Evolutionary conservation across 1,139 yeast genomes (phyloP).

Genomic region (Protomyces pachydermus): DNA sequence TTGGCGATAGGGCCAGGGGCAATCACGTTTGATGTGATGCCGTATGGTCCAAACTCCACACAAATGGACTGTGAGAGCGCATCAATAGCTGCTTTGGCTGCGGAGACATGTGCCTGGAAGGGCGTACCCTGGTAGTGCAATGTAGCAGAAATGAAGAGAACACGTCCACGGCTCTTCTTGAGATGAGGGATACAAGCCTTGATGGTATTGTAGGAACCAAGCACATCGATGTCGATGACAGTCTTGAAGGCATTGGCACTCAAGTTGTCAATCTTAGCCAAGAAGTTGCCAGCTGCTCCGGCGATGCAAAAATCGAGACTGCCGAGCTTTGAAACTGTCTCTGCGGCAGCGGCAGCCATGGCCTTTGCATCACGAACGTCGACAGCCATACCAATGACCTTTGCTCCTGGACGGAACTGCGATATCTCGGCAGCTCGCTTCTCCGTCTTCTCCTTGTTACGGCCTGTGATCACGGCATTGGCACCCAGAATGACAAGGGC

Average conservation of each 20-base stretch:
- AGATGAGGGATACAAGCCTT: constrained; percentile 53
- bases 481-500: constrained; percentile 80
- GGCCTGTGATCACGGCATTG: constrained; percentile 76
- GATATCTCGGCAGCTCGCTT: constrained; percentile 63
- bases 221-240: constrained; percentile 73
- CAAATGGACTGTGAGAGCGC: constrained; percentile 77
- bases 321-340: constrained; percentile 63
- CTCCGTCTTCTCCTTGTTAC: constrained; percentile 56
- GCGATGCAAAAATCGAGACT: constrained; percentile 78
- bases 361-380: constrained; percentile 70
- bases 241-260: constrained; percentile 82
- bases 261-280: constrained; percentile 70
- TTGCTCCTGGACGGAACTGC: constrained; percentile 52
- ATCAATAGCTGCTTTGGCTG: constrained; percentile 92
- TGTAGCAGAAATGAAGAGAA: constrained; percentile 76
- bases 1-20: constrained; percentile 84
- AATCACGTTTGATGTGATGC: constrained; percentile 70
- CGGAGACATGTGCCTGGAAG: constrained; percentile 59
- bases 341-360: constrained; percentile 56
- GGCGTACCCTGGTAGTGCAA: constrained; percentile 72
- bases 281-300: constrained; percentile 93
- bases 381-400: constrained; percentile 60
- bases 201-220: constrained; percentile 81
- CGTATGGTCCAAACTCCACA: constrained; percentile 75
- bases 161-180: constrained; percentile 56